phyloP scores from a whole-genome alignment of 768 basidiomycete genomes.

The Pisolithus microcarpus region DNA sequence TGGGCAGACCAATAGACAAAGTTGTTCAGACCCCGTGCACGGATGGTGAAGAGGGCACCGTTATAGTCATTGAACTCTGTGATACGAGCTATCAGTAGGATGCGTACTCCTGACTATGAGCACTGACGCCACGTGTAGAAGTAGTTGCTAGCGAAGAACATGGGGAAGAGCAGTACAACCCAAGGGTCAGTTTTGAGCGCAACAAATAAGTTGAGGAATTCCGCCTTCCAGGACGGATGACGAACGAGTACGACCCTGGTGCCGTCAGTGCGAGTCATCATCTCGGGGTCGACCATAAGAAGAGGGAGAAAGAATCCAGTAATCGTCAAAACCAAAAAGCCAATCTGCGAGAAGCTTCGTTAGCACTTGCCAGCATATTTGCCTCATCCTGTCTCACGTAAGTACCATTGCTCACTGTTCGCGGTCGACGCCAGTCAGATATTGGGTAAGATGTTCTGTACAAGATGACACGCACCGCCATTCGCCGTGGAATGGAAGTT shows the following conservation, averaged over 20 bases:
- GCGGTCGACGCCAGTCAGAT: background rate
- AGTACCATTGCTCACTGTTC: slow-evolving; percentile 62
- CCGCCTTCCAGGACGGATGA: slow-evolving; percentile 71
- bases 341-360: slow-evolving; percentile 41
- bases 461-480: background rate
- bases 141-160: slow-evolving; percentile 81
- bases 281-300: slow-evolving; percentile 62
- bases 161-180: slow-evolving; percentile 73
- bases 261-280: slow-evolving; percentile 72
- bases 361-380: background rate
- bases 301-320: slow-evolving; percentile 60
- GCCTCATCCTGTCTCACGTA: slow-evolving; percentile 43
- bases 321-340: slow-evolving; percentile 64
- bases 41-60: slow-evolving; percentile 69
- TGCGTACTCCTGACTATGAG: background rate
- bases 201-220: slow-evolving; percentile 61
- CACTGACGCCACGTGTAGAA: slow-evolving; percentile 78
- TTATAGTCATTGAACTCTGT: slow-evolving; percentile 81
- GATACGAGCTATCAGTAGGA: slow-evolving; percentile 1
- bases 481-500: slow-evolving; percentile 58
- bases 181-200: slow-evolving; percentile 64
- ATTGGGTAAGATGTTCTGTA: background rate
- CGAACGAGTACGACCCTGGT: slow-evolving; percentile 51
- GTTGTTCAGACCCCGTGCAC: slow-evolving; percentile 73
- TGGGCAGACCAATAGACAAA: slow-evolving; percentile 75